Base-by-base conservation (phyloP, 208 protist species). In the Endotrypanum monterogeii region DNA sequence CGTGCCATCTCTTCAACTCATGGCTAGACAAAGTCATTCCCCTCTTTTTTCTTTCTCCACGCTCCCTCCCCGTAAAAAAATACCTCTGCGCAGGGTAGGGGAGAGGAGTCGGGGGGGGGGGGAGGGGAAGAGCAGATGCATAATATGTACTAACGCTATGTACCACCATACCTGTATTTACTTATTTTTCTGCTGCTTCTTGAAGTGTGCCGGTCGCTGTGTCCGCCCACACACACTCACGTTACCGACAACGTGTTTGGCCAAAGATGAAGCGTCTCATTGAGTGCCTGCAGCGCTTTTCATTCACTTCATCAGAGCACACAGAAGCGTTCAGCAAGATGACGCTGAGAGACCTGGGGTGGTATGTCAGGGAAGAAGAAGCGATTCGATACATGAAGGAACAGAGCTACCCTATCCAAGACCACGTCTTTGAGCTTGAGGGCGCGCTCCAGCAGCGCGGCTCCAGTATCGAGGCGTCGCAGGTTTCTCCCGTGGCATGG, bases 291-390 rank as follows among this genome's bases (percentile, higher is more conserved):
- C 83, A 79, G 51, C 72, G 44, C 30, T 81, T 84, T 35, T 75
- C 75, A 0, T 25, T 52, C 6, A 28, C 60, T 3, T 75, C 80
- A 4, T 73, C 71, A 16, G 62, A 83, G 54, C 76, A 81, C 9
- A 56, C 76, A 18, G 71, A 72, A 50, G 55, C 78, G n/a, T 73
- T 88, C 41, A 35, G 67, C 51, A 61, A 63, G 39, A 23, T 94
- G 16, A 72, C 58, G 18, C 30, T 92, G 28, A 35, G 46, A 5
- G 83, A 92, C 57, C 67, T 94, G 0, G 83, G 82, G 48, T 73
- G 80, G 48, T 94, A 90, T 62, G 85, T 89, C 2, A 75, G 69
- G 11, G 83, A 89, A 51, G 46, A 46, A 8, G 70, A 73, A 20
- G 80, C 78, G 0, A 44, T 63, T 41, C 35, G 61, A 54, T 89